Conservation (phyloP, 768 basidiomycete genomes). For the Daedalea quercina region DNA sequence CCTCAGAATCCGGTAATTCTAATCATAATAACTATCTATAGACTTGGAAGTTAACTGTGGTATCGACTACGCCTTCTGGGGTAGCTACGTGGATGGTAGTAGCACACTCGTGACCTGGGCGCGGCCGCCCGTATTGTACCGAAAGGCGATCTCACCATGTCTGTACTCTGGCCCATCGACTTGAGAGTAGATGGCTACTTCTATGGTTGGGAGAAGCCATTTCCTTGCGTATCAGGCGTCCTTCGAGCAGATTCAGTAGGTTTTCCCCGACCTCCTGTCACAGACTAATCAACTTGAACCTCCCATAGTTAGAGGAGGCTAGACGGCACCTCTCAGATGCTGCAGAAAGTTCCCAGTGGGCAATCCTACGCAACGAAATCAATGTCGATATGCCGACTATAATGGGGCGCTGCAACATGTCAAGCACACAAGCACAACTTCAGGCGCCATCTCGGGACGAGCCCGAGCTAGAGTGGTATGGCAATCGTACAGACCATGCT, state of each 20-base stretch:
- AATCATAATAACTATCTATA: too few relatives aligned
- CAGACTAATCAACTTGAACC: not conserved
- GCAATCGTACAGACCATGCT: too few relatives aligned
- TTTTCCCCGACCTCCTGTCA: not conserved
- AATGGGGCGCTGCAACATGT: conserved; percentile 17
- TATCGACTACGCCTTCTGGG: too few relatives aligned
- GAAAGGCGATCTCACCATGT: not conserved
- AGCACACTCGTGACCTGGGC: too few relatives aligned
- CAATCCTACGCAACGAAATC: not conserved
- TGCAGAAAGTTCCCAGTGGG: not conserved
- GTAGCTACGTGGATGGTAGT: too few relatives aligned
- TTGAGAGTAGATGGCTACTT: conserved; percentile 34
- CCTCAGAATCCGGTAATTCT: too few relatives aligned
- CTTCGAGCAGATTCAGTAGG: conserved; percentile 30
- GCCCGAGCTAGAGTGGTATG: too few relatives aligned
- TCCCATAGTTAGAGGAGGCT: conserved; percentile 5
- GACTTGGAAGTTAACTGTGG: too few relatives aligned
- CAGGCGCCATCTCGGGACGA: too few relatives aligned
- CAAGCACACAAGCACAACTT: not conserved
- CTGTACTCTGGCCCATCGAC: not conserved
- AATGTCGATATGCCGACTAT: conserved; percentile 17
- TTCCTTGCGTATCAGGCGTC: conserved; percentile 48
- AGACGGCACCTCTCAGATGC: not conserved
- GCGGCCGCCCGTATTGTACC: too few relatives aligned
- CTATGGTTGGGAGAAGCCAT: conserved; percentile 51